Evolutionary conservation across 2,329 filamentous ascomycete species (phyloP).

Genomic region (Colletotrichum agaves): DNA sequence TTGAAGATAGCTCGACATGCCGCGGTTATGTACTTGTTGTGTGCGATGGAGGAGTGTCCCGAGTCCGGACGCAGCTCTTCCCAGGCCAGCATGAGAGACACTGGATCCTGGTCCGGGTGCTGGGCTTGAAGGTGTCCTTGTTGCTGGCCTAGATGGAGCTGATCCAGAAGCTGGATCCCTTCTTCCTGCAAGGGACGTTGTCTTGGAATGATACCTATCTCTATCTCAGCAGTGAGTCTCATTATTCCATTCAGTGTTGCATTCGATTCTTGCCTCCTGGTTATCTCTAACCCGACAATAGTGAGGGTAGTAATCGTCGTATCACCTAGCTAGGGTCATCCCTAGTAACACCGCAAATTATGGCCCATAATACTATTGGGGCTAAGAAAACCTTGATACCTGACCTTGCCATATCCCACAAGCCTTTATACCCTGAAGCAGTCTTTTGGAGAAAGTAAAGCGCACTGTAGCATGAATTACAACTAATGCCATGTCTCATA

Average conservation of each 20-base stretch:
- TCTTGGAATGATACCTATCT: conserved; percentile 62
- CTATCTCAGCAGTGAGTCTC: conserved; percentile 60
- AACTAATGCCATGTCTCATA: conserved; percentile 39
- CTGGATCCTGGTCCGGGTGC: conserved; percentile 58
- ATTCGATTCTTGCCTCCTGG: neutral
- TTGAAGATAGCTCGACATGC: conserved; percentile 56
- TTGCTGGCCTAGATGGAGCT: conserved; percentile 53
- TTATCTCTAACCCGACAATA: neutral
- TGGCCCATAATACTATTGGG: neutral
- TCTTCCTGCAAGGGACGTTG: conserved; percentile 65
- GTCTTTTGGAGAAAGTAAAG: neutral
- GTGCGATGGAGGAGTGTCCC: conserved; percentile 62
- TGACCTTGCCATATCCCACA: neutral
- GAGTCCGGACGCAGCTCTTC: conserved; percentile 51
- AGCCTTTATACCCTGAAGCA: neutral
- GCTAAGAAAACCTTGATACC: neutral
- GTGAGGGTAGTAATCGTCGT: neutral
- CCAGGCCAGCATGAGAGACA: conserved; percentile 47
- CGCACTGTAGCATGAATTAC: neutral
- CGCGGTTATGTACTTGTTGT: conserved; percentile 58
- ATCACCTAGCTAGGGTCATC: neutral
- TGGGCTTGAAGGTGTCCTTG: conserved; percentile 58
- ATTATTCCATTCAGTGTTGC: neutral
- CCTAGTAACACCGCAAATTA: neutral
- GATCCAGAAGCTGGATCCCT: conserved; percentile 60